Base-by-base conservation (phyloP, 768 basidiomycete species). In the Phanerochaete sordida region DNA sequence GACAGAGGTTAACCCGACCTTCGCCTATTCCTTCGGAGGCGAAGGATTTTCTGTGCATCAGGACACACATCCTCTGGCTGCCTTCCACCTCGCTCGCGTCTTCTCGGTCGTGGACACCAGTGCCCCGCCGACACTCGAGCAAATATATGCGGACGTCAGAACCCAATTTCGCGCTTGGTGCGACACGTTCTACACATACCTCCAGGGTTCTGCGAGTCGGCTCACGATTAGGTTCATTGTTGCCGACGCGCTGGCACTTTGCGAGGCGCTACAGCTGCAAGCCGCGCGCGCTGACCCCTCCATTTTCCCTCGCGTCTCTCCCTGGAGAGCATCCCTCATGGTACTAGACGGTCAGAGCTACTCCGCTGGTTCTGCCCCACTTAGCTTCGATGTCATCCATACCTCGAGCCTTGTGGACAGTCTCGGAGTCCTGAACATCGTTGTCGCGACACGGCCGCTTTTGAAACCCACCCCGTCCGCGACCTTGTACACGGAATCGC, bases 1-100 rank as follows among this genome's bases (percentile, higher is more conserved):
- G 0, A 74, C 66, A 3, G 58, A 72, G 31, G 58, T 76, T 30
- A 84, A 84, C 60, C 81, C 81, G 1, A 79, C 79, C 0, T 81
- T 81, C 54, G 72, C 74, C 0, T 79, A 77, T 63, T 75, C 77
- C 3, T 63, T 68, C 6, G 66, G 64, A 16, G 77, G 79, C 11
- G 65, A 70, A 58, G 73, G 66, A 2, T 81, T 75, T 58, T 66
- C 71, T 13, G 71, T 79, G 0, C 79, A 82, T 55, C 77, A 80
- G 59, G 79, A 75, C 4, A 76, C 76, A 2, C 73, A 77, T 58
- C 81, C 79, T 6, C 58, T 80, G 8, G 24, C 68, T 6, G 62
- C 73, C 9, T 82, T 82, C 64, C 79, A 81, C 62, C 71, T 79
- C 24, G 75, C 75, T 1, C 61, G 72, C 28, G 58, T 37, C 8